Evolutionary conservation across 805 yeast species (phyloP).

Genomic region (Pichia heedii): DNA sequence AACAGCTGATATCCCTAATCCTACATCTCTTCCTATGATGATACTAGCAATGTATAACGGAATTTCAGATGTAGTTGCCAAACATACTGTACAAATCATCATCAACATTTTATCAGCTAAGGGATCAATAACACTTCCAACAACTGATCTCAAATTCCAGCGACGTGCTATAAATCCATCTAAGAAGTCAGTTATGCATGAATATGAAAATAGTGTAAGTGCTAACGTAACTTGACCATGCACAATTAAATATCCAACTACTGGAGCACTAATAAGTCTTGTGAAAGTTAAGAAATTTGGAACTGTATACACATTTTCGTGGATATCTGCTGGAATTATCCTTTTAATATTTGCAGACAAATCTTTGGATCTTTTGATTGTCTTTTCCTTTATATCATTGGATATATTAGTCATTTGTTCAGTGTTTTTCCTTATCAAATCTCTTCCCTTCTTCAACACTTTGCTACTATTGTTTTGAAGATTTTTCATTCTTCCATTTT

Average conservation of each 20-base stretch:
- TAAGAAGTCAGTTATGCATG: conserved; percentile 82
- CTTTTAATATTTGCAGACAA: conserved; percentile 23
- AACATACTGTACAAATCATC: conserved; percentile 74
- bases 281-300: conserved; percentile 83
- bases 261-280: conserved; percentile 74
- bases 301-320: conserved; percentile 63
- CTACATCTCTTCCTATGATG: conserved; percentile 77
- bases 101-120: conserved; percentile 88
- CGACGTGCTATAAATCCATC: conserved; percentile 89
- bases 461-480: conserved; percentile 7
- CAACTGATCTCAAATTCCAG: conserved; percentile 64
- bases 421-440: conserved; percentile 1
- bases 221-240: conserved; percentile 58
- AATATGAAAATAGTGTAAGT: conserved; percentile 64
- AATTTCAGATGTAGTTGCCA: conserved; percentile 58
- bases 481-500: conserved; percentile 4
- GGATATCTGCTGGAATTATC: conserved; percentile 28
- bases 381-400: conserved; percentile 12
- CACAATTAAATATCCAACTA: conserved; percentile 71
- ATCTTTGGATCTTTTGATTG: conserved; percentile 15
- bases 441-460: conserved; percentile 4
- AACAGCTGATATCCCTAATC: conserved; percentile 63
- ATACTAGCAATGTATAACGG: conserved; percentile 61
- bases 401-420: conserved; percentile 9
- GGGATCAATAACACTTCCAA: conserved; percentile 91